Evolutionary conservation across 352 stramenopile genomes (phyloP).

Genomic region (Phytophthora sojae): DNA sequence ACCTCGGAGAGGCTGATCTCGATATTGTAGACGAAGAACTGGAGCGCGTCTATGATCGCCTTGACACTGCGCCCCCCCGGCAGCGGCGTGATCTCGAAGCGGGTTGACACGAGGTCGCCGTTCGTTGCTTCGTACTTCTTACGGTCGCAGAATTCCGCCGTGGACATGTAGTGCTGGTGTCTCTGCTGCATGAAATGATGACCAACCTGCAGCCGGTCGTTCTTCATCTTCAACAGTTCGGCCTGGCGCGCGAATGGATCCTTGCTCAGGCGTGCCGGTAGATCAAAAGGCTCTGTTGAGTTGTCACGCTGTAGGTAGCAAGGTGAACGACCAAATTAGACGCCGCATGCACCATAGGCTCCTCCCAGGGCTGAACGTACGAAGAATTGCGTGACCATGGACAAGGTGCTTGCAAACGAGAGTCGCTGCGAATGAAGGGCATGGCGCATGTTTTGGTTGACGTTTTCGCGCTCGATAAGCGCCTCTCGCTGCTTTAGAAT

Average conservation of each 20-base stretch:
- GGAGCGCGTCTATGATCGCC: constrained; percentile 43
- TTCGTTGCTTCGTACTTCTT: constrained; percentile 47
- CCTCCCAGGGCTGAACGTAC: constrained; percentile 9
- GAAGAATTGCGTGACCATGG: constrained; percentile 31
- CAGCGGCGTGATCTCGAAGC: constrained; percentile 54
- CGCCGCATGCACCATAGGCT: background rate
- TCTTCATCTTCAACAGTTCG: constrained; percentile 28
- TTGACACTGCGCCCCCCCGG: constrained; percentile 24
- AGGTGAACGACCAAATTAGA: background rate
- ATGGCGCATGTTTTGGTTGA: constrained; percentile 13
- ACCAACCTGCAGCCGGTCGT: constrained; percentile 26
- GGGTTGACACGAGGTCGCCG: constrained; percentile 34
- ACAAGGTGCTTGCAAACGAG: constrained; percentile 20
- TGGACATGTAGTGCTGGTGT: constrained; percentile 21
- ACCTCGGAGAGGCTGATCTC: constrained; percentile 53
- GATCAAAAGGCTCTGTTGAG: constrained; percentile 23
- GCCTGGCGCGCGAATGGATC: constrained; percentile 19
- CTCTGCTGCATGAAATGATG: constrained; percentile 29
- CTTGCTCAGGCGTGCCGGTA: constrained; percentile 12
- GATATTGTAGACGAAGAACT: constrained; percentile 52
- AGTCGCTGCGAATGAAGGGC: constrained; percentile 23
- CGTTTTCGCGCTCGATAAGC: constrained; percentile 8
- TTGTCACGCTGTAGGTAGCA: constrained; percentile 8
- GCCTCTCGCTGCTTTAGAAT: constrained; percentile 3
- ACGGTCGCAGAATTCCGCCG: constrained; percentile 35